Percentiles rank a stretch among this genome's conserved stretches.
These are phyloP conservation scores for Clarireedia monteithiana DNA, from an alignment of 2,329 filamentous ascomycete species.

Conservation along the genomic window DNA sequence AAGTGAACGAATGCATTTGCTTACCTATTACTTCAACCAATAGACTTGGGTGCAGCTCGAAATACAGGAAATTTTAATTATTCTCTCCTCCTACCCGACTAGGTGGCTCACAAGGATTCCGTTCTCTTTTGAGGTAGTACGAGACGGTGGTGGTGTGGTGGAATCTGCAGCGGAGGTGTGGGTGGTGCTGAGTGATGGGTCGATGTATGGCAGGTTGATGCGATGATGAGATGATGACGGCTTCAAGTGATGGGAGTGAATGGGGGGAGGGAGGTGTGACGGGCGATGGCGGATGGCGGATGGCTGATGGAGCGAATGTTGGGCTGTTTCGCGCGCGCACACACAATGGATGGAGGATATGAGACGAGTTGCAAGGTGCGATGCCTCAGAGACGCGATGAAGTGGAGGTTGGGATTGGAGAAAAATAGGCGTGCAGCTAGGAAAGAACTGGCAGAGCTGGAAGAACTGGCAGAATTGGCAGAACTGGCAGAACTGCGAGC, in stretches of 20 bases:
- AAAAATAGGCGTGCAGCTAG: background rate
- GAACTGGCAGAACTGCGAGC: too few species aligned
- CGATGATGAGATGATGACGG: background rate
- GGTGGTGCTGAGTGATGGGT: background rate
- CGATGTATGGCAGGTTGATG: background rate
- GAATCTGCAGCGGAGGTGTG: background rate
- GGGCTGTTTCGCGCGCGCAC: too few species aligned
- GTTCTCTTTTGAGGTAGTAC: constrained; percentile 4
- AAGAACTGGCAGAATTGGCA: too few species aligned
- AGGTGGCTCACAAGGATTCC: constrained; percentile 7
- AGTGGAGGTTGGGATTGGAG: background rate
- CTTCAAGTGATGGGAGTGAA: background rate
- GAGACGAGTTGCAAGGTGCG: too few species aligned
- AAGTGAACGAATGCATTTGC: background rate
- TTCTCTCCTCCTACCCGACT: constrained; percentile 1
- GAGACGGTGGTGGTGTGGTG: background rate
- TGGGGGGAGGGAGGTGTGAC: background rate
- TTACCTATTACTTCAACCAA: constrained; percentile 1
- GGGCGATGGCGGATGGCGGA: background rate
- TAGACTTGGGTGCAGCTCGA: background rate
- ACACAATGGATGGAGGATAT: too few species aligned
- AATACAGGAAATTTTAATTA: background rate
- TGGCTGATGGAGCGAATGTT: background rate
- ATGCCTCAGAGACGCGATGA: background rate
- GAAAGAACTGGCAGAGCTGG: background rate